Evolutionary conservation across 345 rosid species (phyloP).

Genomic region (Aegle marmelos): DNA sequence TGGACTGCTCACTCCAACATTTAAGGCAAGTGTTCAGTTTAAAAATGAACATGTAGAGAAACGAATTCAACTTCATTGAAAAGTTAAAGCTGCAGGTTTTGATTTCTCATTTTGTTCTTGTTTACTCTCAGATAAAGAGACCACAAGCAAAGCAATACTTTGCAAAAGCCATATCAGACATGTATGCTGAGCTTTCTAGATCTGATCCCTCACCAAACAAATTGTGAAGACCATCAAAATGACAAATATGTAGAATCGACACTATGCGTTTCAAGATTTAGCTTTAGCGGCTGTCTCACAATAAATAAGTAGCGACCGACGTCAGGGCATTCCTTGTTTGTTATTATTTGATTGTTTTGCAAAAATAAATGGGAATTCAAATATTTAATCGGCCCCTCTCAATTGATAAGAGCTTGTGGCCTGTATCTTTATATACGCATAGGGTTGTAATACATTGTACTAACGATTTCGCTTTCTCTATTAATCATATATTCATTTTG

Average conservation of each 20-base stretch:
- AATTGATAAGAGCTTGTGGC: background rate
- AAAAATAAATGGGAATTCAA: background rate
- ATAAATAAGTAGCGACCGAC: background rate
- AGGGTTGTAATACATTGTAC: background rate
- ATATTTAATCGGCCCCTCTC: background rate
- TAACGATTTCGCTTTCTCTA: background rate
- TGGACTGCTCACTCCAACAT: slow-evolving; percentile 88
- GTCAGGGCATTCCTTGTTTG: background rate
- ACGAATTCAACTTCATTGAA: background rate
- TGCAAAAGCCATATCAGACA: slow-evolving; percentile 43
- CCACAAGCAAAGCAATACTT: slow-evolving; percentile 88
- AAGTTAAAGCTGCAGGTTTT: background rate
- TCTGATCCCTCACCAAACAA: slow-evolving; percentile 43
- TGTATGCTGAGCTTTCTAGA: slow-evolving; percentile 50
- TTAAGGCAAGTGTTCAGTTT: slow-evolving; percentile 57
- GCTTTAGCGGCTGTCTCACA: background rate
- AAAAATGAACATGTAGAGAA: background rate
- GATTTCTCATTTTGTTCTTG: background rate
- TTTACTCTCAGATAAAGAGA: slow-evolving; percentile 58
- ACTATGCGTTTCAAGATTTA: background rate
- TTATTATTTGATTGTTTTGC: background rate
- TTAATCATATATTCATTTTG: background rate
- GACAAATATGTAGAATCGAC: background rate
- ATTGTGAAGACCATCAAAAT: background rate
- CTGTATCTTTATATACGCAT: background rate